These are phyloP conservation scores for Curvularia lunata DNA, from an alignment of 2,329 filamentous ascomycete species.

Conservation along the genomic window DNA sequence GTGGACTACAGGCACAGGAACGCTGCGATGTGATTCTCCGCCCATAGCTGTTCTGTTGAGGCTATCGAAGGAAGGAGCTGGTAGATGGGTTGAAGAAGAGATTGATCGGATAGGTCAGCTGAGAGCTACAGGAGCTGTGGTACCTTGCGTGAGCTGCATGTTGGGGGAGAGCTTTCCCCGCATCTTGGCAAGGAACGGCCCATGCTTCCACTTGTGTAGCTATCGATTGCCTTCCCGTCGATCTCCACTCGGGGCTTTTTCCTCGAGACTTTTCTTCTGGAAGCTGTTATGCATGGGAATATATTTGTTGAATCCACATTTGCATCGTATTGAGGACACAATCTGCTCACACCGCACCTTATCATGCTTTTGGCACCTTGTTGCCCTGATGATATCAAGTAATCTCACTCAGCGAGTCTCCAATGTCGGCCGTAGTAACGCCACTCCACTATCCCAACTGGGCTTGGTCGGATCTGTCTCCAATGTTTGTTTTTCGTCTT, in stretches of 20 bases:
- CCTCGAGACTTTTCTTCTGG: neutral
- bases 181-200: slow-evolving; percentile 24
- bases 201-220: slow-evolving; percentile 9
- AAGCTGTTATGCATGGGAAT: neutral
- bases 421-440: neutral
- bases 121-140: slow-evolving; percentile 20
- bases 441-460: neutral
- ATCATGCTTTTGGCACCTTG: neutral
- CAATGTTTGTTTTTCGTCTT: neutral
- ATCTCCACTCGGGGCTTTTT: slow-evolving; percentile 7
- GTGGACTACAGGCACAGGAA: slow-evolving; percentile 28
- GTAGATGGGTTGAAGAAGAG: slow-evolving; percentile 6
- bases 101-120: slow-evolving; percentile 12
- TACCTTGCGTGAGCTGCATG: slow-evolving; percentile 34
- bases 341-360: neutral
- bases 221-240: slow-evolving; percentile 19
- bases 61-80: neutral
- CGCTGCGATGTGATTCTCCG: slow-evolving; percentile 42
- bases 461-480: neutral
- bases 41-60: slow-evolving; percentile 37
- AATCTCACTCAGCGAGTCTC: neutral
- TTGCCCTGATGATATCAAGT: neutral
- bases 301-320: neutral
- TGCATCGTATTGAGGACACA: neutral
- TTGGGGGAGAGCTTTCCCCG: slow-evolving; percentile 34